Base-by-base conservation (phyloP, 2,329 filamentous ascomycete species). In the Lomentospora prolificans region DNA sequence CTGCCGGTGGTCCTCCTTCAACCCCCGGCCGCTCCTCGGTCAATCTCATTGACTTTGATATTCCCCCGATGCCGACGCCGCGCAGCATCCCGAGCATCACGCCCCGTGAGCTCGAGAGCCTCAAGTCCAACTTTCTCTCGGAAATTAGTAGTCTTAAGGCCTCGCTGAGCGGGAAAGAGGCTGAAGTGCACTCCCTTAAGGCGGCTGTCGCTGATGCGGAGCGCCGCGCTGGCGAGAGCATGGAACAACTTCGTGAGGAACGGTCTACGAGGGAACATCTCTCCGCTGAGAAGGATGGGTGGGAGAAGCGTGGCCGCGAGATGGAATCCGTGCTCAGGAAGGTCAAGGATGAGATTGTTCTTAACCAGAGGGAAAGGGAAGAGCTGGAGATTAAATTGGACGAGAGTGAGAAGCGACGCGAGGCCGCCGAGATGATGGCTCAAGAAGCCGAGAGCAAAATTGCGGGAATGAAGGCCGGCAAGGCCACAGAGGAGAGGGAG, bases 111-210 rank as follows among this genome's bases (percentile, higher is more conserved):
- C 77, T 97, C 2, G 94, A 99, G 67, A 89, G 87, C 12, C 77
- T 97, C 58, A 97, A 97, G 69, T 96, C 91, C 0, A 81, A 81
- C 24, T 95, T 95, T 64, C 78, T 95, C 53, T 95, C 91, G 0
- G 89, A 97, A 67, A 95, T 99, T 58, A 95, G 90, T 59, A 90
- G 88, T n/a, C 80, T 99, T 17, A 94, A 89, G 65, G 94, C 94
- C 3, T 92, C 89, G 8, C 76, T 99, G 8, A 91, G 86, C 63
- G 94, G 94, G 51, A 95, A 94, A 65, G 92, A 97, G 67, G 92
- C 92, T 4, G 91, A 97, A 68, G 89, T 94, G 33, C 78, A 85
- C 53, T 92, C 87, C 31, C 79, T 97, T 57, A 96, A 96, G 68
- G 84, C 87, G 46, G 90, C 94, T 0, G 84, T 97, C 28, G 83